Conservation (phyloP, 2,329 filamentous ascomycete genomes). For the Xylariaceae sp. region DNA sequence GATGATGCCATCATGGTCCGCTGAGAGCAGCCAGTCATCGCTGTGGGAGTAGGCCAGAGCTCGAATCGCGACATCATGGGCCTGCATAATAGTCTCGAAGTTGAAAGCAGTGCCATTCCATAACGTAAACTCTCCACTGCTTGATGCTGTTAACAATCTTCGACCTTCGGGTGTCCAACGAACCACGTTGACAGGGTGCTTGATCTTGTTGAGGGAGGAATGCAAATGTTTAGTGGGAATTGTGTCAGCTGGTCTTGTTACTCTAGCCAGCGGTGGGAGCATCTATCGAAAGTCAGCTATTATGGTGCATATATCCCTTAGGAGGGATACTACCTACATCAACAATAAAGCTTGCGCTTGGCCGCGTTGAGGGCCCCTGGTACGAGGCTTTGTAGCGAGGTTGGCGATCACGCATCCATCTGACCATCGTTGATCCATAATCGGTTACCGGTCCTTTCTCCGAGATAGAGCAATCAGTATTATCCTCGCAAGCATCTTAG, state of each 20-base stretch:
- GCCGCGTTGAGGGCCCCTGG: constrained; percentile 73
- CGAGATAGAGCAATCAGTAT: too few relatives aligned
- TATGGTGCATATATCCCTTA: not conserved
- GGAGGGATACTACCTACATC: constrained; percentile 58
- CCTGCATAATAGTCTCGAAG: constrained; percentile 99
- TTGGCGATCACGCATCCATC: constrained; percentile 84
- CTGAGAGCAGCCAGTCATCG: constrained; percentile 94
- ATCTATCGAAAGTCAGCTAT: constrained; percentile 56
- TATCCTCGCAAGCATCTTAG: too few relatives aligned
- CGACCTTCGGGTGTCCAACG: constrained; percentile 96
- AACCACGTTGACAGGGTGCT: constrained; percentile 95
- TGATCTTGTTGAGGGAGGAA: constrained; percentile 97
- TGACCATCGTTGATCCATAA: constrained; percentile 83
- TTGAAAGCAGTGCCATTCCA: constrained; percentile 99
- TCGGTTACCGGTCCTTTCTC: constrained; percentile 79
- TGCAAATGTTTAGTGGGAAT: constrained; percentile 95
- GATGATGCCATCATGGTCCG: constrained; percentile 89
- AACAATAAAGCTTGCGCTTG: constrained; percentile 83
- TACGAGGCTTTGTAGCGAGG: constrained; percentile 70
- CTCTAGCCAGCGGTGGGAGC: constrained; percentile 75
- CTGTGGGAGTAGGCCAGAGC: constrained; percentile 86
- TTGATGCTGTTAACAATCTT: constrained; percentile 84
- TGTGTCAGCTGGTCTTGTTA: constrained; percentile 73
- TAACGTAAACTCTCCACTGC: constrained; percentile 94
- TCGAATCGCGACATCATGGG: constrained; percentile 84